phyloP scores from a whole-genome alignment of 768 basidiomycete species.

The Lactifluus hygrophoroides region DNA sequence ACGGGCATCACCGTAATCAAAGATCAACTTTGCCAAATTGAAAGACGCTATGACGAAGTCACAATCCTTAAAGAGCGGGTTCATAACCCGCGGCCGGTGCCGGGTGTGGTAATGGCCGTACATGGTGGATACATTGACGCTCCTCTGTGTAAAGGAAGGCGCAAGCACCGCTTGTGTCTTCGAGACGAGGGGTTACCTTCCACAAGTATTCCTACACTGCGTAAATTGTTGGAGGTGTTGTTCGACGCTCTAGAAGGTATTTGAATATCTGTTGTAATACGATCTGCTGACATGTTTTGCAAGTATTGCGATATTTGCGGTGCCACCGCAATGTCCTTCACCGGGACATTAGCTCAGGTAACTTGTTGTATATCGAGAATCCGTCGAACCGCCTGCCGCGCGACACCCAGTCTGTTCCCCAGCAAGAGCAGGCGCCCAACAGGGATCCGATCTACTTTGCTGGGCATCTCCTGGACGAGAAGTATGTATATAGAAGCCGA shows the following conservation, averaged over 20 bases:
- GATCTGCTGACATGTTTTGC: not conserved
- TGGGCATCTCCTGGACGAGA: not conserved
- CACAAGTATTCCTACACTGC: not conserved
- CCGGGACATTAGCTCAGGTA: not conserved
- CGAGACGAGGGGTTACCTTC: not conserved
- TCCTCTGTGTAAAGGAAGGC: not conserved
- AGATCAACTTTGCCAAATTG: not conserved
- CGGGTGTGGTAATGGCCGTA: constrained; percentile 1
- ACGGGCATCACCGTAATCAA: not conserved
- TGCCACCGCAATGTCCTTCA: not conserved
- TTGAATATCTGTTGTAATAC: not conserved
- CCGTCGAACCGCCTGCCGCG: too few species aligned
- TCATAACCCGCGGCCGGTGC: not conserved
- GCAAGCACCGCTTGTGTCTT: not conserved
- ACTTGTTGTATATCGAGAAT: not conserved
- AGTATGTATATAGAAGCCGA: not conserved
- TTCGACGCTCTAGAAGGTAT: constrained; percentile 2
- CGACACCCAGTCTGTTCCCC: too few species aligned
- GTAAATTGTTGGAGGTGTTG: not conserved
- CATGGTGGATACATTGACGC: not conserved
- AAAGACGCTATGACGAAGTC: not conserved
- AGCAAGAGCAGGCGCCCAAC: not conserved
- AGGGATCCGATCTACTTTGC: not conserved
- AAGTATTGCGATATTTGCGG: not conserved
- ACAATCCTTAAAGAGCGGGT: not conserved